Conservation (phyloP, 176 grass and related monocot genomes). For the Musa itinerans region DNA sequence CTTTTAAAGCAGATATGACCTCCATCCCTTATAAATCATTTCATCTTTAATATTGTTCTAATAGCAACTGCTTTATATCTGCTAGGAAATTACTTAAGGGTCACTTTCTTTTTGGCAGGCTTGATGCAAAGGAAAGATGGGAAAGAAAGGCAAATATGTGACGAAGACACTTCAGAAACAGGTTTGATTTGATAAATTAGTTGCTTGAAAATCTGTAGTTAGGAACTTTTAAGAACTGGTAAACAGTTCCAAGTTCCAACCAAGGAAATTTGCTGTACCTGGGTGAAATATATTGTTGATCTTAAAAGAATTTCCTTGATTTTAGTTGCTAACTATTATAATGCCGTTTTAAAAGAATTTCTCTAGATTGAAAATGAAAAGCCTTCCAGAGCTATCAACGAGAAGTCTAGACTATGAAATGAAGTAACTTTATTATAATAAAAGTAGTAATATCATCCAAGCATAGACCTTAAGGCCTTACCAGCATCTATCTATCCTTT, state of each 20-base stretch:
- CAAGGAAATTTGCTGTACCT: neutral
- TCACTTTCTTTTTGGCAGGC: slow-evolving; percentile 10
- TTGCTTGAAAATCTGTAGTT: neutral
- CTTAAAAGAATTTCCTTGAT: neutral
- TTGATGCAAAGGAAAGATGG: slow-evolving; percentile 32
- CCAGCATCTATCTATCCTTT: neutral
- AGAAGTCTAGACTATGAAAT: neutral
- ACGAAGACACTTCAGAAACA: neutral
- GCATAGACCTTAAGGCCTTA: neutral
- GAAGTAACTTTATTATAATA: neutral
- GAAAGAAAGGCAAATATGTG: slow-evolving; percentile 32
- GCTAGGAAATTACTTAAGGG: neutral
- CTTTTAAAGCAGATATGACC: neutral
- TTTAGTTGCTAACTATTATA: too few relatives aligned
- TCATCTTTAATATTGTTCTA: neutral
- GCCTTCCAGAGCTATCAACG: neutral
- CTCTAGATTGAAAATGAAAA: slow-evolving; percentile 1
- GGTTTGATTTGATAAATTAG: neutral
- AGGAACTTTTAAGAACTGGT: neutral
- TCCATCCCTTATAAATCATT: neutral
- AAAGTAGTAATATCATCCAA: neutral
- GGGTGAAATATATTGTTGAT: neutral
- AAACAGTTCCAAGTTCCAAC: neutral
- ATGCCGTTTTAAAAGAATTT: too few relatives aligned
- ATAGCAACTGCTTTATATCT: neutral